Evolutionary conservation across 1,284 basidiomycete species (phyloP), one percentile per base, ranked within the genome.

Genomic region (Irpex sp.): DNA sequence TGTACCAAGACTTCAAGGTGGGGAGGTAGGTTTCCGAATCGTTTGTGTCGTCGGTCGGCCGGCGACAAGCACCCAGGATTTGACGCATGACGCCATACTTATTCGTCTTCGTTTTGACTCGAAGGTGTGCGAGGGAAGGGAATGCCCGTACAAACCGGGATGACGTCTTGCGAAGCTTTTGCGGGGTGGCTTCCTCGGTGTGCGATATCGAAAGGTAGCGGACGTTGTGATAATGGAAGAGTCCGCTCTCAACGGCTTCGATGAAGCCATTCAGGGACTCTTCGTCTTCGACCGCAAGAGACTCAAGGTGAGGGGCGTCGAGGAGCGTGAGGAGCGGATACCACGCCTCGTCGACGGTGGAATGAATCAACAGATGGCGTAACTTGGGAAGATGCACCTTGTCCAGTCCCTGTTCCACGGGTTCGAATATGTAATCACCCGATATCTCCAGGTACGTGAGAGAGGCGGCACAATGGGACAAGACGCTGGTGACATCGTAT

Each of bases 231-330:
- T 17, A 56, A 56, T 11, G 19, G 9, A 17, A 21, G 8, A 26
- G 15, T 9, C 54, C 54, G 54, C 34, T 7, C 31, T 56, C 26
- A 21, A 56, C 19, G 7, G 54, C 54, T 11, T 31, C 54, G 13
- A 56, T 21, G 34, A 56, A 56, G 54, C 54, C 54, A 36, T 56
- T 56, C 21, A 56, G 34, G 54, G 54, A 56, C 54, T 56, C 54
- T 26, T 56, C 54, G 54, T 56, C 54, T 56, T 56, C 54, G 54
- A 56, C 54, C 7, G 34, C 54, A 36, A 56, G 54, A 36, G 26
- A 17, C 31, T 56, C 54, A 26, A 56, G 54, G 19, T 56, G 26
- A 13, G 54, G 54, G 5, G 54, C 54, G 54, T 56, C 54, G 26
- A 56, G 34, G 34, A 56, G 26, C 6, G 54, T 15, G 9, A 56